These are phyloP conservation scores for Avena insularis DNA, from an alignment of 176 grass and related monocot species.

Conservation along the genomic window DNA sequence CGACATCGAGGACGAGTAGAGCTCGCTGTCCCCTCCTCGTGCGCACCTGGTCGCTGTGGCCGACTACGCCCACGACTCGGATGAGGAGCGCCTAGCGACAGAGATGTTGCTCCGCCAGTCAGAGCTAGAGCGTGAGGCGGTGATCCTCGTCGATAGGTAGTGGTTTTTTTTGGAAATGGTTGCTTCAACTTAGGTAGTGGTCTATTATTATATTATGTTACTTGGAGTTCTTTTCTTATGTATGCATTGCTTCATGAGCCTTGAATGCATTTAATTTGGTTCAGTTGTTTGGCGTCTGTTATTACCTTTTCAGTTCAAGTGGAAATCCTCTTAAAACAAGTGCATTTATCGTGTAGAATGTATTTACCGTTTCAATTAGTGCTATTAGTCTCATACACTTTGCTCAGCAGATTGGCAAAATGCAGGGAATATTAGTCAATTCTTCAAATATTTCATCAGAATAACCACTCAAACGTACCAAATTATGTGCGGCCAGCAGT, in stretches of 20 bases:
- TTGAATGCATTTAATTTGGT: slow-evolving; percentile 7
- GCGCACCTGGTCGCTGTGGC: no score
- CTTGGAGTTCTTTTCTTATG: slow-evolving; percentile 5
- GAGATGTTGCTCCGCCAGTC: no score
- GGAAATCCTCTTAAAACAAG: slow-evolving; percentile 65
- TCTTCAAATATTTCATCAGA: slow-evolving; percentile 84
- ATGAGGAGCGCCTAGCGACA: no score
- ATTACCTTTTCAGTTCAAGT: slow-evolving; percentile 64
- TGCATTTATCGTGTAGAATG: slow-evolving; percentile 71
- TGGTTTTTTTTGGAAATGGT: neutral
- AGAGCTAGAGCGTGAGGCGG: no score
- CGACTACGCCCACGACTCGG: no score
- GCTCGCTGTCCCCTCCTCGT: no score
- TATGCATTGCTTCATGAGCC: neutral
- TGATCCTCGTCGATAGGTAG: no score
- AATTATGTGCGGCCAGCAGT: slow-evolving; percentile 64
- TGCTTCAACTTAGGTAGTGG: slow-evolving; percentile 79
- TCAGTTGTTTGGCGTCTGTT: slow-evolving; percentile 2
- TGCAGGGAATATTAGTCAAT: slow-evolving; percentile 73
- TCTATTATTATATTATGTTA: neutral
- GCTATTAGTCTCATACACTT: slow-evolving; percentile 81
- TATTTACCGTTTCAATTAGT: slow-evolving; percentile 78
- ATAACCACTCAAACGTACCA: slow-evolving; percentile 60
- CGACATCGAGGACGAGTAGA: no score
- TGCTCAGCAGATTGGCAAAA: slow-evolving; percentile 83